These are phyloP conservation scores for Mucor lusitanicus DNA, from an alignment of 371 early-diverging fungal species.

Conservation along the genomic window DNA sequence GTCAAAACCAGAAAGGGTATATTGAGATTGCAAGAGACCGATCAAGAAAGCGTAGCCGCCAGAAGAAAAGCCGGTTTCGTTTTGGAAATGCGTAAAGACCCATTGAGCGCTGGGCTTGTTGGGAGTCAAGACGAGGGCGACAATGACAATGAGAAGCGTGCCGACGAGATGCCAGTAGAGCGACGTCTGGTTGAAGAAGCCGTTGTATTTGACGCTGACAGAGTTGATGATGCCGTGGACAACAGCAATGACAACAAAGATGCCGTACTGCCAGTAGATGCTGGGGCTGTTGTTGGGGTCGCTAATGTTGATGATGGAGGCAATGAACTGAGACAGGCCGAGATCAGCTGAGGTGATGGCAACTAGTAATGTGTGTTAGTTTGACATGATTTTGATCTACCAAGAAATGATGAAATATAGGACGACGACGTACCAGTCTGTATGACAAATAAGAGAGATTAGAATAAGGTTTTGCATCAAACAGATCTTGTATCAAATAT, in stretches of 20 bases:
- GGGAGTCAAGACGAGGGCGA: slow-evolving; percentile 51
- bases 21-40: slow-evolving; percentile 48
- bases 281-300: slow-evolving; percentile 35
- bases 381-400: not conserved
- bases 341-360: slow-evolving; percentile 59
- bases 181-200: slow-evolving; percentile 54
- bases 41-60: slow-evolving; percentile 39
- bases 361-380: slow-evolving; percentile 1
- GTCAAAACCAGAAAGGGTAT: slow-evolving; percentile 66
- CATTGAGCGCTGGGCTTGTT: slow-evolving; percentile 43
- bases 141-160: slow-evolving; percentile 56
- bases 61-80: slow-evolving; percentile 39
- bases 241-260: slow-evolving; percentile 48
- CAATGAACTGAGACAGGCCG: slow-evolving; percentile 52
- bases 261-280: slow-evolving; percentile 43
- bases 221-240: slow-evolving; percentile 63
- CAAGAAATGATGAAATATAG: not conserved
- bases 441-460: slow-evolving; percentile 1
- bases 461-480: not conserved
- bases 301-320: slow-evolving; percentile 44
- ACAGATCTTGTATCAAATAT: not conserved
- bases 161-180: slow-evolving; percentile 64
- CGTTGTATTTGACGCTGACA: slow-evolving; percentile 50
- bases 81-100: slow-evolving; percentile 47
- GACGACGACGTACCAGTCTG: slow-evolving; percentile 23